phyloP scores from a whole-genome alignment of 2,329 filamentous ascomycete species.

The Berkeleyomyces rouxiae region DNA sequence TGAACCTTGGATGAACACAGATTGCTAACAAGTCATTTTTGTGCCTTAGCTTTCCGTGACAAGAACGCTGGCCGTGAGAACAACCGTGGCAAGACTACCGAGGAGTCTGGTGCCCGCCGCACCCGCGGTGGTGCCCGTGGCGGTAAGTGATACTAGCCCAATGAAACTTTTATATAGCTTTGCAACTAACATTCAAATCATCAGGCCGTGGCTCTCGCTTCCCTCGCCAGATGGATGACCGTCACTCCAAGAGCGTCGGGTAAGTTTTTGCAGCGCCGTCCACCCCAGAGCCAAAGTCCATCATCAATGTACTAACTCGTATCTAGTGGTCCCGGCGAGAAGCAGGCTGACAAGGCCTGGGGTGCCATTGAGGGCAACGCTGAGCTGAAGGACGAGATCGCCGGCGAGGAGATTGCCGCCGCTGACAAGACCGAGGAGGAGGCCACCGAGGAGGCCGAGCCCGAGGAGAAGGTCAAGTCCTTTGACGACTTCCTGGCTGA shows the following conservation, averaged over 20 bases:
- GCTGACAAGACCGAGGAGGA: conserved; percentile 56
- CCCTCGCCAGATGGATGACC: conserved; percentile 38
- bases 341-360: conserved; percentile 82
- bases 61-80: conserved; percentile 61
- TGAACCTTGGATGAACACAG: neutral
- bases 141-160: conserved; percentile 25
- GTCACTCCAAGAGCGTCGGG: conserved; percentile 34
- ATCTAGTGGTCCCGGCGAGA: conserved; percentile 49
- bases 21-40: conserved; percentile 11
- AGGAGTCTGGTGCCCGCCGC: conserved; percentile 42
- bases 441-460: conserved; percentile 37
- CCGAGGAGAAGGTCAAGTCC: conserved; percentile 77
- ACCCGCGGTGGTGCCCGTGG: conserved; percentile 46
- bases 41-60: conserved; percentile 64
- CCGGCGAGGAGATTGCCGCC: conserved; percentile 76
- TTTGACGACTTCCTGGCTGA: conserved; percentile 75
- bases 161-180: neutral
- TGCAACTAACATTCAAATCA: neutral
- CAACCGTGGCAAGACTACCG: conserved; percentile 68
- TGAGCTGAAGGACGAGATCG: conserved; percentile 82
- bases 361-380: conserved; percentile 65
- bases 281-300: too few relatives aligned
- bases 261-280: conserved; percentile 21
- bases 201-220: conserved; percentile 37
- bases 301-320: conserved; percentile 16